Evolutionary conservation across 768 basidiomycete genomes (phyloP).

Genomic region (Inosperma sp.): DNA sequence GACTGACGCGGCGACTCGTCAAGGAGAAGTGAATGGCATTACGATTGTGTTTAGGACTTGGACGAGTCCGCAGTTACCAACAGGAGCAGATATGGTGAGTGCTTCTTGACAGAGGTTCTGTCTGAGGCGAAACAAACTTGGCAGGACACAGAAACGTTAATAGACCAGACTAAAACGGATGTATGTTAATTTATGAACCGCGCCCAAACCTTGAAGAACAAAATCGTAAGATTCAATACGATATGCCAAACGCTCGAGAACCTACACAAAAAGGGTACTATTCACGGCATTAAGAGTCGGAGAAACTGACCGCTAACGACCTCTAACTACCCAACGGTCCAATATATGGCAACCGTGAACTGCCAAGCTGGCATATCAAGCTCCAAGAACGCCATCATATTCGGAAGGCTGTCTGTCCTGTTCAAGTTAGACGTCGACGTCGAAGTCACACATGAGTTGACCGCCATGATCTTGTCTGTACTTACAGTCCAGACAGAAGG

Average conservation of each 20-base stretch:
- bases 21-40: conserved; percentile 12
- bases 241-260: conserved; percentile 17
- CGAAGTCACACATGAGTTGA: too few relatives aligned
- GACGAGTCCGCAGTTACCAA: conserved; percentile 8
- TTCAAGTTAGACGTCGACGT: too few relatives aligned
- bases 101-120: neutral
- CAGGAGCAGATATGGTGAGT: neutral
- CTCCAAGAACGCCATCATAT: conserved; percentile 13
- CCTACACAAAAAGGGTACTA: conserved; percentile 7
- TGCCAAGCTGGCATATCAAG: conserved; percentile 7
- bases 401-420: too few relatives aligned
- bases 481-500: too few relatives aligned
- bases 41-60: conserved; percentile 9
- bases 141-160: conserved; percentile 1
- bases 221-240: conserved; percentile 14
- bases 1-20: conserved; percentile 15
- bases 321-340: conserved; percentile 10
- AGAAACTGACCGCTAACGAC: conserved; percentile 13
- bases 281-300: neutral
- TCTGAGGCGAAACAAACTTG: conserved; percentile 4
- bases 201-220: conserved; percentile 9
- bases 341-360: conserved; percentile 5
- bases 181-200: neutral
- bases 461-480: too few relatives aligned
- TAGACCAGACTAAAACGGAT: neutral